Percentiles rank a stretch among this genome's conserved stretches.
Conservation (phyloP, 345 rosid genomes). For the Citrus reticulata region DNA sequence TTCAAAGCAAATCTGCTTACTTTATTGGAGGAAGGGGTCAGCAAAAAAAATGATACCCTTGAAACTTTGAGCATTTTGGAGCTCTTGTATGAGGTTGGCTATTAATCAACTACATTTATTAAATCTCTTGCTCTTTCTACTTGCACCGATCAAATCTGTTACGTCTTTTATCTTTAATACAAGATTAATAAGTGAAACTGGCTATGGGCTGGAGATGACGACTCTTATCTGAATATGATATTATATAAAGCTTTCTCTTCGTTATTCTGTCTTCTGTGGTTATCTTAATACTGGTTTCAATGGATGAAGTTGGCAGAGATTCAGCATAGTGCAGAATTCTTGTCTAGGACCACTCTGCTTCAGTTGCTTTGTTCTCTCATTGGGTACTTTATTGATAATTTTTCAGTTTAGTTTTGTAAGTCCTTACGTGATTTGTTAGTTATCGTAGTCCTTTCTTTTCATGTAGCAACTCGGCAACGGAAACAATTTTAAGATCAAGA, state of each 20-base stretch:
- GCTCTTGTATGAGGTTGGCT: constrained; percentile 79
- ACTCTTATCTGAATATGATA: background rate
- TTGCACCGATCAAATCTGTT: background rate
- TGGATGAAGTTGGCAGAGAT: constrained; percentile 64
- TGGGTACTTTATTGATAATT: constrained; percentile 42
- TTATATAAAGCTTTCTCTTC: background rate
- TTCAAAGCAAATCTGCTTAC: constrained; percentile 59
- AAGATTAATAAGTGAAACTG: background rate
- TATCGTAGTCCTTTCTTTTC: background rate
- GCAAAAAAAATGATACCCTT: constrained; percentile 58
- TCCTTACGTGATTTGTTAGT: background rate
- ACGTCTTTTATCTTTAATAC: background rate
- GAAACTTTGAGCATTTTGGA: constrained; percentile 68
- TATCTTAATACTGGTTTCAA: background rate
- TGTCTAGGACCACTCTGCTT: constrained; percentile 62
- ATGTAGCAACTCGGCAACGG: constrained; percentile 49
- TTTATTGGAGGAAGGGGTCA: constrained; percentile 72
- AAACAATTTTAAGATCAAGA: constrained; percentile 60
- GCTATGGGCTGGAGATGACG: background rate
- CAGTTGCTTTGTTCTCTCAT: constrained; percentile 62
- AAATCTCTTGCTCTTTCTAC: background rate
- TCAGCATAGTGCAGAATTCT: constrained; percentile 69
- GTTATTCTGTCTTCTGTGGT: background rate
- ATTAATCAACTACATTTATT: background rate
- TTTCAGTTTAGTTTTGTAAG: background rate